Evolutionary conservation across 352 stramenopile species (phyloP).

Genomic region (Phytophthora vignae): DNA sequence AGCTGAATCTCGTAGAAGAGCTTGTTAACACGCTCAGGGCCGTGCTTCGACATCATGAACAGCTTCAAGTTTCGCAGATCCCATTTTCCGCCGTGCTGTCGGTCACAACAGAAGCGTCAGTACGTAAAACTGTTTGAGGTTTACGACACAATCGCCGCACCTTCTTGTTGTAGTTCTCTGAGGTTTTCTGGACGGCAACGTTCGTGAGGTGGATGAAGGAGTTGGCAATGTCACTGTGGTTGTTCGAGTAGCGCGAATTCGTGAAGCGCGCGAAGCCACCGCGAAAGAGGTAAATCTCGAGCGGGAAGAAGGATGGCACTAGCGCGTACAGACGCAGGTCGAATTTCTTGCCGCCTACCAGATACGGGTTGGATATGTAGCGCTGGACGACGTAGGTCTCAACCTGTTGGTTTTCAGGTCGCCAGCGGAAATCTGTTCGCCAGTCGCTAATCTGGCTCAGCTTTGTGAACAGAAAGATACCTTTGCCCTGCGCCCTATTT

Average conservation of each 20-base stretch:
- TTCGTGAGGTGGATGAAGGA: slow-evolving; percentile 96
- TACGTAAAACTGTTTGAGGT: too few relatives aligned
- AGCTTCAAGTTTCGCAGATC: slow-evolving; percentile 92
- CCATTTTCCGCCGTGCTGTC: slow-evolving; percentile 92
- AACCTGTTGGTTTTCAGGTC: slow-evolving; percentile 79
- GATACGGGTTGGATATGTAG: slow-evolving; percentile 95
- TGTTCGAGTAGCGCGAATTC: slow-evolving; percentile 91
- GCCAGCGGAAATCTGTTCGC: slow-evolving; percentile 89
- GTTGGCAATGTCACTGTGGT: slow-evolving; percentile 90
- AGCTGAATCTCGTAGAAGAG: slow-evolving; percentile 93
- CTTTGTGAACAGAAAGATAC: slow-evolving; percentile 96
- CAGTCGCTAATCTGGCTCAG: slow-evolving; percentile 94
- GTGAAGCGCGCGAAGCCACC: slow-evolving; percentile 93
- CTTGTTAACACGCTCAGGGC: slow-evolving; percentile 77
- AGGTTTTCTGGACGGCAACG: slow-evolving; percentile 95
- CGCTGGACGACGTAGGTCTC: slow-evolving; percentile 95
- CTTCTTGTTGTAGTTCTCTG: slow-evolving; percentile 93
- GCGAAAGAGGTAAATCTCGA: slow-evolving; percentile 94
- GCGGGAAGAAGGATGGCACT: slow-evolving; percentile 92
- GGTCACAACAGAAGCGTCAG: not conserved
- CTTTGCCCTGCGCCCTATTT: slow-evolving; percentile 84
- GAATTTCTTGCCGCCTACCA: slow-evolving; percentile 96
- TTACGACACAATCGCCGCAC: slow-evolving; percentile 8
- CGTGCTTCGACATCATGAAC: slow-evolving; percentile 92
- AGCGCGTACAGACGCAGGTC: slow-evolving; percentile 94